A percentile compares a stretch with the other conserved stretches of the same genome.
Conservation (phyloP, 805 yeast species). For the Yamadazyma laniorum region DNA sequence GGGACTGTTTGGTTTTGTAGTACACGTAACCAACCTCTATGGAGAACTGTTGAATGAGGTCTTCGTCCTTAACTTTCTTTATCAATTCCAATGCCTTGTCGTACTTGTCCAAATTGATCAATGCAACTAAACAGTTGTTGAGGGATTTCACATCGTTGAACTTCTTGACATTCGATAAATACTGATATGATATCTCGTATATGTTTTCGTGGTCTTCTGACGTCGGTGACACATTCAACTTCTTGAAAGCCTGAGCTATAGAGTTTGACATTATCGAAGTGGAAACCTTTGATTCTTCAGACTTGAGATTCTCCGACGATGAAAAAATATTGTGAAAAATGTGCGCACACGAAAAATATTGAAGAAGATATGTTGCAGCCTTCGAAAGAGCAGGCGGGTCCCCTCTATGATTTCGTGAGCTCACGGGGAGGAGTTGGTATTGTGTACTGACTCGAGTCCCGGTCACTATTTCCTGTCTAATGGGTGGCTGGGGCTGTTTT, state of each 20-base stretch:
- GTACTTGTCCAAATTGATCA: slow-evolving; percentile 60
- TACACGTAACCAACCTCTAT: slow-evolving; percentile 59
- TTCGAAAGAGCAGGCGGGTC: too few species aligned
- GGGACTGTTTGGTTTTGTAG: slow-evolving; percentile 54
- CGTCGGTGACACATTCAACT: slow-evolving; percentile 30
- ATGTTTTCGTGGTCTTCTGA: slow-evolving; percentile 35
- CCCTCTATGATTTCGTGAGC: too few species aligned
- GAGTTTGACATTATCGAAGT: slow-evolving; percentile 32
- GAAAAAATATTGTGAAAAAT: slow-evolving; percentile 3
- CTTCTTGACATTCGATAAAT: slow-evolving; percentile 36
- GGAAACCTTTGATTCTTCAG: background rate
- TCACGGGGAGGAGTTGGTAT: too few species aligned
- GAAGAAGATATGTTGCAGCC: too few species aligned
- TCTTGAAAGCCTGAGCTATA: slow-evolving; percentile 40
- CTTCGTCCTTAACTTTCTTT: slow-evolving; percentile 33
- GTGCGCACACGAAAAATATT: slow-evolving; percentile 1
- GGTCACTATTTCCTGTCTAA: too few species aligned
- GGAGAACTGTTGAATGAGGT: slow-evolving; percentile 32
- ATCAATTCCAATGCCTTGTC: slow-evolving; percentile 46
- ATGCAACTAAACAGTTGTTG: slow-evolving; percentile 51
- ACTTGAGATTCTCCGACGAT: slow-evolving; percentile 8
- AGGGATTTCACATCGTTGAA: slow-evolving; percentile 37
- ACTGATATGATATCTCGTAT: slow-evolving; percentile 40
- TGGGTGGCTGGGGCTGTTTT: too few species aligned
- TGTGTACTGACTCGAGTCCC: too few species aligned